Percentiles rank a stretch among this genome's conserved stretches.
Evolutionary conservation across 805 yeast species (phyloP).

Genomic region (Candida glaebosa): DNA sequence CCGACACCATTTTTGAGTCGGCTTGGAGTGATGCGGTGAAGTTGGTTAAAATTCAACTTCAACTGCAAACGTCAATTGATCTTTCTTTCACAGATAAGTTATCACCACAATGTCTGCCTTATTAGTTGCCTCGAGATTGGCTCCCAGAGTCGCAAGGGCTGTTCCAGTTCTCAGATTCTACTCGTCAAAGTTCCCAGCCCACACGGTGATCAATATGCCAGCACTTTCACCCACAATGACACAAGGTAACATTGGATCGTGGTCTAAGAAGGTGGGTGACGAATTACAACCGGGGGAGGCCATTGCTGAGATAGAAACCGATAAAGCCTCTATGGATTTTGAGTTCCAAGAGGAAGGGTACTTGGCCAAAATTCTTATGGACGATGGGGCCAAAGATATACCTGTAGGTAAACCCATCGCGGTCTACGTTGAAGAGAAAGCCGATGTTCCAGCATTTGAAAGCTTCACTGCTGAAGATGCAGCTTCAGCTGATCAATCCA

Average conservation of each 20-base stretch:
- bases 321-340: constrained; percentile 96
- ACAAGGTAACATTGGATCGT: constrained; percentile 83
- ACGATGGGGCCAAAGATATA: constrained; percentile 82
- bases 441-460: constrained; percentile 83
- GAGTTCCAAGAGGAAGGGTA: constrained; percentile 97
- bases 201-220: constrained; percentile 93
- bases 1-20: constrained; percentile 1
- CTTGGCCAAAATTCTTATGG: constrained; percentile 81
- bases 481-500: constrained; percentile 44
- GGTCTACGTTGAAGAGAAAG: constrained; percentile 85
- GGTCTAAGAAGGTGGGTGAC: constrained; percentile 92
- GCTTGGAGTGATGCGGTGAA: constrained; percentile 6
- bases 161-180: constrained; percentile 32
- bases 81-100: constrained; percentile 1
- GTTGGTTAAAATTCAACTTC: constrained; percentile 1
- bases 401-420: constrained; percentile 97
- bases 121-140: constrained; percentile 32
- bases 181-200: constrained; percentile 64
- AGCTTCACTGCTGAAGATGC: constrained; percentile 83
- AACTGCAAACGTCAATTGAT: background rate
- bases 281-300: constrained; percentile 87
- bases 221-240: constrained; percentile 99
- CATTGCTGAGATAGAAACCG: constrained; percentile 96
- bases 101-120: constrained; percentile 29
- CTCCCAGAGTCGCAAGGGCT: constrained; percentile 14